Conservation (phyloP, 139 green algal genomes). For the Picochlorum sp. region DNA sequence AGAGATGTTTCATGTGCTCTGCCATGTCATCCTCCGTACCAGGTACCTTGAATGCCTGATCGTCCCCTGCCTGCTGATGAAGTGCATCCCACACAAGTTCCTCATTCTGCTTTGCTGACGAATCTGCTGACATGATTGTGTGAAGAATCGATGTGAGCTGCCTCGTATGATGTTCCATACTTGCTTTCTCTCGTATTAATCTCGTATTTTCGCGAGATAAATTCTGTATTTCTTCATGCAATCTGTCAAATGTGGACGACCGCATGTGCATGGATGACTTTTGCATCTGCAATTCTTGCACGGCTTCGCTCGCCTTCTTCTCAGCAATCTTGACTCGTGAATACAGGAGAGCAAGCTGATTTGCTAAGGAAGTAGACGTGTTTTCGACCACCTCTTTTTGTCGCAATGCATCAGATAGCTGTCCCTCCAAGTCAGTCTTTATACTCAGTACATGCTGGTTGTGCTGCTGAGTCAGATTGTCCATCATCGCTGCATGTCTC, state of each 20-base stretch:
- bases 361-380: background rate
- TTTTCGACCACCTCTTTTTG: background rate
- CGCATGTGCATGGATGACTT: background rate
- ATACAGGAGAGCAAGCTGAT: background rate
- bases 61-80: background rate
- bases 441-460: background rate
- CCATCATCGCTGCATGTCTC: too few species aligned
- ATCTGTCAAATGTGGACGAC: background rate
- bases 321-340: background rate
- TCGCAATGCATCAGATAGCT: background rate
- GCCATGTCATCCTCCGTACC: too few species aligned
- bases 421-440: background rate
- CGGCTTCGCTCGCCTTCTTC: background rate
- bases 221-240: background rate
- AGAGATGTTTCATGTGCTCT: too few species aligned
- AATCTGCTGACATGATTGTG: background rate
- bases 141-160: conserved; percentile 1
- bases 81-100: background rate
- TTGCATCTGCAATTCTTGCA: background rate
- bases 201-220: background rate
- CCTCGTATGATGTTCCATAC: background rate
- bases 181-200: background rate
- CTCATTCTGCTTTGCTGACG: background rate
- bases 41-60: too few species aligned
- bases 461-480: background rate